phyloP scores from a whole-genome alignment of 805 yeast genomes.

The Zygosaccharomyces lentus region DNA sequence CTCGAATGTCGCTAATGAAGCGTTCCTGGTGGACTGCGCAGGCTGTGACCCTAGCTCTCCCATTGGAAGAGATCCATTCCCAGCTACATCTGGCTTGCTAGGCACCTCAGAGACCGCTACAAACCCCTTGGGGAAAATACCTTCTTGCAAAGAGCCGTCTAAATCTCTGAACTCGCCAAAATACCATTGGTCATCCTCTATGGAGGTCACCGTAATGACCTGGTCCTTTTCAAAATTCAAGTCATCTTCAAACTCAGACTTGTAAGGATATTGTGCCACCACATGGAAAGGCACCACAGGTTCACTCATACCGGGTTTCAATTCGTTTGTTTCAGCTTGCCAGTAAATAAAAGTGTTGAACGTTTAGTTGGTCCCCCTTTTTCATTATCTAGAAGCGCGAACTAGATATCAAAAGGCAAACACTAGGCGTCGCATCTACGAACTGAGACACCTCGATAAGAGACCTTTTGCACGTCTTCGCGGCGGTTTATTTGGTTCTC shows the following conservation, averaged over 20 bases:
- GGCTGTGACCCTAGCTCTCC: not conserved
- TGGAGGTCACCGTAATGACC: slow-evolving; percentile 63
- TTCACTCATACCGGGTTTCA: slow-evolving; percentile 25
- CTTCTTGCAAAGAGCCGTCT: slow-evolving; percentile 46
- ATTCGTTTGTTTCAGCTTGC: slow-evolving; percentile 10
- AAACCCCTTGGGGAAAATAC: slow-evolving; percentile 85
- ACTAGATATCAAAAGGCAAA: not conserved
- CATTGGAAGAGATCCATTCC: not conserved
- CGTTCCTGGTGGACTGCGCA: not conserved
- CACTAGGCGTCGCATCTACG: not conserved
- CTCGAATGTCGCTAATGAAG: not conserved
- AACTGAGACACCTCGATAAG: not conserved
- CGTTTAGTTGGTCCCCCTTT: slow-evolving; percentile 11
- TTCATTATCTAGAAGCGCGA: not conserved
- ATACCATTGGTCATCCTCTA: slow-evolving; percentile 93
- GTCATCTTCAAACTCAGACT: slow-evolving; percentile 77
- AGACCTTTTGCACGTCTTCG: not conserved
- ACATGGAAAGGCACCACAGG: slow-evolving; percentile 57
- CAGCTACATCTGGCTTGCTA: not conserved
- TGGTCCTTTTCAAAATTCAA: slow-evolving; percentile 66
- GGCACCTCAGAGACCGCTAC: slow-evolving; percentile 42
- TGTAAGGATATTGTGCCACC: slow-evolving; percentile 62
- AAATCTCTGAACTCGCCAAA: slow-evolving; percentile 54
- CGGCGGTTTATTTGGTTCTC: not conserved
- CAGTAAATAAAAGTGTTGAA: not conserved